Base-by-base conservation (phyloP, 1,284 basidiomycete genomes). In the Apiotrichum sp. region DNA sequence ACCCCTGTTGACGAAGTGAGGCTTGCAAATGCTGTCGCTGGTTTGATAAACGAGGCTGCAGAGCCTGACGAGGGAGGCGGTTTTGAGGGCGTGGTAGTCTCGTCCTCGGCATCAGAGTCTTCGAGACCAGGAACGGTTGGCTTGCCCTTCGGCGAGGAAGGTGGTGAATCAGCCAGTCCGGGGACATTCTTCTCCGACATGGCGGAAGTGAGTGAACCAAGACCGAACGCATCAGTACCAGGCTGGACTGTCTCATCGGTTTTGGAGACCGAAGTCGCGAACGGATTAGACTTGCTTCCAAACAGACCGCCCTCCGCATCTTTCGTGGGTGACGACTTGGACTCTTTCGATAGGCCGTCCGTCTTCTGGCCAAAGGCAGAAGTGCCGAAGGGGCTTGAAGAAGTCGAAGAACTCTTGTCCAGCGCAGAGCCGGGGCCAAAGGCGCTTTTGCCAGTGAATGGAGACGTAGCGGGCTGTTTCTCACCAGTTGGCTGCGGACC, bases 21-120 rank as follows among this genome's bases (percentile, higher is more conserved):
- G 35, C 31, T 48, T 1, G 61, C 68, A 53, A 75, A 75, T 2
- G 69, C 72, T 0, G 67, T 70, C 3, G 71, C 70, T 16, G 73
- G 71, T 50, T 72, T 71, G 58, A 73, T 70, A 59, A 71, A 74
- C 1, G 68, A 62, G 0, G 64, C 56, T 4, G 63, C 29, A 0
- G 36, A 8, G 36, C 9, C 36, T 13, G 44, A 6, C 8, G 50
- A 13, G n/a, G 31, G 10, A 14, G 44, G 44, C 13, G 49, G 40
- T n/a, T 31, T 48, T 7, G 61, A 36, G 9, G 63, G 31, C 6
- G 65, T n/a, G 1, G 62, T 41, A 7, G 55, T 31, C 51, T 54
- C 31, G 59, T 62, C 3, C n/a, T 10, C 22, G 32, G 36, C 29
- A 6, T 47, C 53, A 10, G 65, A 58, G 22, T 67, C 53, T 43